phyloP scores from a whole-genome alignment of 352 stramenopile genomes.

The Phytopythium delawarense region DNA sequence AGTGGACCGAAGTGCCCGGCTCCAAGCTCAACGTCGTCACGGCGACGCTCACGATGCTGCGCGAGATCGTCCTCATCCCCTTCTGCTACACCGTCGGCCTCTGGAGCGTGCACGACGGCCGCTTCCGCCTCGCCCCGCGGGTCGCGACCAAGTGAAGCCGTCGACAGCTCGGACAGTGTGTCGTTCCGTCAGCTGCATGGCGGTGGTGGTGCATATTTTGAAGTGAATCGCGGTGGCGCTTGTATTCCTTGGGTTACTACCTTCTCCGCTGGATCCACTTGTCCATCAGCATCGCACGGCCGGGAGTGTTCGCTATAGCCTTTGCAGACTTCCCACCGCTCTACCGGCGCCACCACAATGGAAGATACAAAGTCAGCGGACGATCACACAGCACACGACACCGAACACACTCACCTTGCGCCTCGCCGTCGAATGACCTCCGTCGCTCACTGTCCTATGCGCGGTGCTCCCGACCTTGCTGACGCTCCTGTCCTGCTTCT shows the following conservation, averaged over 20 bases:
- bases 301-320: neutral
- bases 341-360: neutral
- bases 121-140: slow-evolving; percentile 50
- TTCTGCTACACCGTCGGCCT: slow-evolving; percentile 89
- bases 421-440: neutral
- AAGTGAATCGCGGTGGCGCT: neutral
- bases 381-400: neutral
- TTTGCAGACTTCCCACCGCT: neutral
- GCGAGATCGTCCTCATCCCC: slow-evolving; percentile 89
- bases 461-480: neutral
- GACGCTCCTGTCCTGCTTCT: neutral
- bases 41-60: slow-evolving; percentile 89
- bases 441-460: neutral
- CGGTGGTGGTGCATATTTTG: too few relatives aligned
- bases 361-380: neutral
- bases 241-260: neutral
- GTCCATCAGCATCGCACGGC: neutral
- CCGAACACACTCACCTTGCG: neutral
- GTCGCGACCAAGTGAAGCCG: slow-evolving; percentile 13
- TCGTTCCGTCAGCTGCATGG: neutral
- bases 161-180: neutral
- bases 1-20: slow-evolving; percentile 90
- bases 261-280: neutral
- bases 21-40: slow-evolving; percentile 89
- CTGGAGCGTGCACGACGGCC: slow-evolving; percentile 75